Conservation (phyloP, 2,329 filamentous ascomycete species). For the Thielaviopsis cerberus region DNA sequence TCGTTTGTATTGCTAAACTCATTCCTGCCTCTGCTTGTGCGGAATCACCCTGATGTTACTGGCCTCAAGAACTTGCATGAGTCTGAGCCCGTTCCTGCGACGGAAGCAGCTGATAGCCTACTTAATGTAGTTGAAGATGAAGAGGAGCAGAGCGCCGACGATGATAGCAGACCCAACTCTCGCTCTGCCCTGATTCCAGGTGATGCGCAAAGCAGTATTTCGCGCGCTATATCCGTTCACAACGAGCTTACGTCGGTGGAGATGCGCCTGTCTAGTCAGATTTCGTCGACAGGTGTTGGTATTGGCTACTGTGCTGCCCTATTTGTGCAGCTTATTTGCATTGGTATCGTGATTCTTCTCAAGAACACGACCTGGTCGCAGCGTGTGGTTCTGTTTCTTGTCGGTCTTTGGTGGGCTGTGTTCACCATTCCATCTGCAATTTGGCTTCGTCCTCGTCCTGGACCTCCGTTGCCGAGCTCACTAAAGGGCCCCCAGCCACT, state of each 20-base stretch:
- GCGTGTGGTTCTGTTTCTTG: conserved; percentile 66
- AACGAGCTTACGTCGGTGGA: conserved; percentile 26
- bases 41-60: conserved; percentile 48
- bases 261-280: conserved; percentile 67
- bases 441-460: conserved; percentile 75
- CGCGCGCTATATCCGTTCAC: background rate
- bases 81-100: background rate
- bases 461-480: conserved; percentile 48
- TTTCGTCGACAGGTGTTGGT: conserved; percentile 81
- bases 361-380: conserved; percentile 70
- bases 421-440: conserved; percentile 79
- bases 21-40: conserved; percentile 76
- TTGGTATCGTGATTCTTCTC: conserved; percentile 54
- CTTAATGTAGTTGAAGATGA: background rate
- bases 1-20: conserved; percentile 93
- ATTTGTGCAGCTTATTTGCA: conserved; percentile 63
- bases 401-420: conserved; percentile 81
- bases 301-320: conserved; percentile 83
- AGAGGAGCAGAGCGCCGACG: conserved; percentile 14
- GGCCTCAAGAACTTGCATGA: conserved; percentile 3
- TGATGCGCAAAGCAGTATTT: conserved; percentile 12
- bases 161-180: conserved; percentile 19
- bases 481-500: conserved; percentile 18
- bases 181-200: conserved; percentile 29
- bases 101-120: background rate